Evolutionary conservation across 306 rosid genomes (phyloP), one percentile per base, ranked within the genome.

Genomic region (Vigna hirtella): DNA sequence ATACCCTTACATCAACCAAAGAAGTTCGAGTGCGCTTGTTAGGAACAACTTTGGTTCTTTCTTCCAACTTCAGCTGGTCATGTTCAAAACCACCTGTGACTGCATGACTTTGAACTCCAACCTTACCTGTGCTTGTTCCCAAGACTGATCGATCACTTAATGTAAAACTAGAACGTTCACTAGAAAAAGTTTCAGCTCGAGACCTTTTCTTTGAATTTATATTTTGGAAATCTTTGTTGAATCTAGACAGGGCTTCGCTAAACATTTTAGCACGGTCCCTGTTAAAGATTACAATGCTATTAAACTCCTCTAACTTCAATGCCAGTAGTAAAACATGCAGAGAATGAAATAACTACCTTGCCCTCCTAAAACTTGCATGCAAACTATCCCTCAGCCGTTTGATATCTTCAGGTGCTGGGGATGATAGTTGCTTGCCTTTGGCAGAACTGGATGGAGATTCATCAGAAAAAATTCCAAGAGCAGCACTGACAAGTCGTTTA

Each of bases 1-100:
- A 30, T 79, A 91, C 98, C 93, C 88, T 91, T 49, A 83, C 86
- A 84, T 93, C 98, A 83, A 79, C 90, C 89, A 93, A 81, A 75
- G 98, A 91, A 87, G 94, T 93, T 81, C 98, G 87, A 30, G 91
- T 84, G 77, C 97, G 98, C 87, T 93, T 93, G 82, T 88, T 93
- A 62, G 98, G 89, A 62, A 89, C 81, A 87, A 68, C 83, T 87
- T 88, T 91, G 15, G 83, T 80, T 73, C 93, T 77, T 84, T 93
- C 97, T 82, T 93, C 98, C 20, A 89, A 83, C 72, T 89, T 93
- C 81, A 86, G 92, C 81, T 88, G 92, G 78, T 91, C 97, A 61
- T 83, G 84, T 76, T 88, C 97, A 79, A 89, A 89, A 85, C 83
- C 87, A 82, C 91, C 83, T 34, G 72, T 38, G 61, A 75, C 59